phyloP scores from a whole-genome alignment of 257 asterid genomes.

The Nicotiana attenuata region DNA sequence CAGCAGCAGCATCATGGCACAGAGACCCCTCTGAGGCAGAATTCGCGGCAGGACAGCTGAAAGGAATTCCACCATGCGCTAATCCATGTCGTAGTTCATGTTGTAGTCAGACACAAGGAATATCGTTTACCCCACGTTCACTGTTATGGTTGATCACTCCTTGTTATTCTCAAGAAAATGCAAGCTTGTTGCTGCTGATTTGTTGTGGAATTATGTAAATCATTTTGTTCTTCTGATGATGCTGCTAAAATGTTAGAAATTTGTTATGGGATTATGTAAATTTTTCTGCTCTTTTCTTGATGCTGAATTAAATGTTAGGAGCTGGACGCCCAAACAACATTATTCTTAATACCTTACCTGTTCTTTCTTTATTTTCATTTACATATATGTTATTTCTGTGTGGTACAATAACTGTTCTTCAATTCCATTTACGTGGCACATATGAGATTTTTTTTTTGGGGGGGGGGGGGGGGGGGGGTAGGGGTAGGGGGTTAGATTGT shows the following conservation, averaged over 20 bases:
- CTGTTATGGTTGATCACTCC: neutral
- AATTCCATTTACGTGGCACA: neutral
- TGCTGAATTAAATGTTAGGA: slow-evolving; percentile 14
- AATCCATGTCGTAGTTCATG: neutral
- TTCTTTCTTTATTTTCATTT: neutral
- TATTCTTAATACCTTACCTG: neutral
- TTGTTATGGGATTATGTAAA: slow-evolving; percentile 12
- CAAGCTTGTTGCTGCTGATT: neutral
- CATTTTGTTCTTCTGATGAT: neutral
- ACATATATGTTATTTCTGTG: neutral
- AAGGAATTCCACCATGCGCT: neutral
- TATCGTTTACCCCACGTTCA: neutral
- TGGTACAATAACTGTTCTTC: neutral
- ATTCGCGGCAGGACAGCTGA: slow-evolving; percentile 23
- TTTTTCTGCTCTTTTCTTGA: neutral
- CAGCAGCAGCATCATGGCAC: slow-evolving; percentile 32
- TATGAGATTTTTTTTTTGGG: neutral
- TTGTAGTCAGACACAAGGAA: slow-evolving; percentile 4
- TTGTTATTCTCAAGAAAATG: neutral
- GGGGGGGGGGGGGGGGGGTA: neutral
- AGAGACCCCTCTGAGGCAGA: slow-evolving; percentile 31
- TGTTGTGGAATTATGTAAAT: slow-evolving; percentile 10
- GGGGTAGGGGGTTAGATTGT: no score
- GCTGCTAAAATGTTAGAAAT: neutral
- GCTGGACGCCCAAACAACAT: neutral